These are phyloP conservation scores for Talaromyces pinophilus DNA, from an alignment of 2,329 filamentous ascomycete genomes.

Conservation along the genomic window DNA sequence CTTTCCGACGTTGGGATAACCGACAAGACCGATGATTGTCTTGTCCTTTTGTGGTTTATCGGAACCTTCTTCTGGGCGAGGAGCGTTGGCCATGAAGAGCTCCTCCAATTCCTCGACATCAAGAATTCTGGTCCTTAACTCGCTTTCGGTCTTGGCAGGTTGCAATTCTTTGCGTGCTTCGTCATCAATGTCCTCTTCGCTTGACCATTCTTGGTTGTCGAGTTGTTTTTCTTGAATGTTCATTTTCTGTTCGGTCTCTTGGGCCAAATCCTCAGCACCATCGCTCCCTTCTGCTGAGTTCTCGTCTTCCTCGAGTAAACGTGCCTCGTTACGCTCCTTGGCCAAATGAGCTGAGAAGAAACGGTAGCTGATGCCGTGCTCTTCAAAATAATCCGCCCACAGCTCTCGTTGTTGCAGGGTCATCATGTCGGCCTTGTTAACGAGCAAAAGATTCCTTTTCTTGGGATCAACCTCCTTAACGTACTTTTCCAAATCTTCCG, in stretches of 20 bases:
- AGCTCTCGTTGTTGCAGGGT: constrained; percentile 74
- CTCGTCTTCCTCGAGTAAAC: constrained; percentile 55
- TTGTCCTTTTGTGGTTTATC: constrained; percentile 58
- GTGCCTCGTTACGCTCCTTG: constrained; percentile 80
- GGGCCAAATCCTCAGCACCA: constrained; percentile 51
- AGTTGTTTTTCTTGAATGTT: constrained; percentile 46
- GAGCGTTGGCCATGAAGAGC: constrained; percentile 78
- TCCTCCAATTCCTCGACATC: constrained; percentile 90
- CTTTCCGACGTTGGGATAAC: constrained; percentile 98
- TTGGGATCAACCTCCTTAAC: constrained; percentile 87
- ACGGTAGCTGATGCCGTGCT: constrained; percentile 80
- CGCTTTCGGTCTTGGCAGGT: constrained; percentile 33
- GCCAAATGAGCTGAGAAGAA: constrained; percentile 96
- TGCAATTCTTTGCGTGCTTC: constrained; percentile 40
- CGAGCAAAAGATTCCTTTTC: constrained; percentile 88
- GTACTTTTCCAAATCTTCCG: constrained; percentile 88
- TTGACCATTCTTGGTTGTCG: constrained; percentile 36
- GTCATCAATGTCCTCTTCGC: constrained; percentile 35
- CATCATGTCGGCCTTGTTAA: constrained; percentile 99
- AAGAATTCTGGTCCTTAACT: constrained; percentile 70
- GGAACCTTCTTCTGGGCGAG: constrained; percentile 52
- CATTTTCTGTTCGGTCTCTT: constrained; percentile 49
- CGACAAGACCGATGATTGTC: constrained; percentile 87
- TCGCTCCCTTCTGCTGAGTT: constrained; percentile 36
- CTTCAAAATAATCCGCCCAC: constrained; percentile 86